Evolutionary conservation across 352 stramenopile species (phyloP).

Genomic region (Aphanomyces stellatus): DNA sequence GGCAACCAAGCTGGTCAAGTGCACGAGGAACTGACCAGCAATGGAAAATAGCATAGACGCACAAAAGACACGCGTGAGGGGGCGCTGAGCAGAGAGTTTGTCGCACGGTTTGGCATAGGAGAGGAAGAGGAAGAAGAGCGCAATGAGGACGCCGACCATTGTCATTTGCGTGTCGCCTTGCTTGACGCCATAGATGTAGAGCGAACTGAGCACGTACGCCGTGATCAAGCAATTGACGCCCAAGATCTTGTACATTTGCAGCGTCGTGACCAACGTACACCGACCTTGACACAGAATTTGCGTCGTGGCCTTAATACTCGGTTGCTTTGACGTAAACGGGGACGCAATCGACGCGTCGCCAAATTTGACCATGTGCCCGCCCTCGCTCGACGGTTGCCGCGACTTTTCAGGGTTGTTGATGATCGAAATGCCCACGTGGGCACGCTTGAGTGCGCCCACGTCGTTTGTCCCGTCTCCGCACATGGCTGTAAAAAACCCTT

Average conservation of each 20-base stretch:
- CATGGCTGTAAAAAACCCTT: conserved; percentile 74
- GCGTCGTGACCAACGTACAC: conserved; percentile 94
- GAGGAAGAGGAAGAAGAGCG: conserved; percentile 49
- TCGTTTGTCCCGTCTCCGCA: conserved; percentile 97
- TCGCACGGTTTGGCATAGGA: conserved; percentile 78
- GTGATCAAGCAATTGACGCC: conserved; percentile 92
- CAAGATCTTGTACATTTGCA: conserved; percentile 94
- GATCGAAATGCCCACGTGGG: conserved; percentile 92
- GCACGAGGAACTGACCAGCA: conserved; percentile 84
- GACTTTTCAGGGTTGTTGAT: conserved; percentile 47
- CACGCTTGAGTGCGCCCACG: conserved; percentile 83
- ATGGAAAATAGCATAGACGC: conserved; percentile 82
- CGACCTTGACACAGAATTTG: conserved; percentile 92
- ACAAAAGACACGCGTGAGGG: conserved; percentile 87
- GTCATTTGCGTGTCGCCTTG: conserved; percentile 90
- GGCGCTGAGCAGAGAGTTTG: conserved; percentile 65
- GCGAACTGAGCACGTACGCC: conserved; percentile 87
- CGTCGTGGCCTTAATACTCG: conserved; percentile 60
- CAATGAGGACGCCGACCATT: conserved; percentile 36
- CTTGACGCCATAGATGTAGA: conserved; percentile 93
- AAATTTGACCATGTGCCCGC: conserved; percentile 79
- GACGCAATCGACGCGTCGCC: conserved; percentile 95
- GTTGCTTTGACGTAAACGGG: conserved; percentile 92
- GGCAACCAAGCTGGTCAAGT: conserved; percentile 72
- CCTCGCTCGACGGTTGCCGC: neutral